Base-by-base conservation (phyloP, 2,329 filamentous ascomycete genomes). In the Aplosporella prunicola region DNA sequence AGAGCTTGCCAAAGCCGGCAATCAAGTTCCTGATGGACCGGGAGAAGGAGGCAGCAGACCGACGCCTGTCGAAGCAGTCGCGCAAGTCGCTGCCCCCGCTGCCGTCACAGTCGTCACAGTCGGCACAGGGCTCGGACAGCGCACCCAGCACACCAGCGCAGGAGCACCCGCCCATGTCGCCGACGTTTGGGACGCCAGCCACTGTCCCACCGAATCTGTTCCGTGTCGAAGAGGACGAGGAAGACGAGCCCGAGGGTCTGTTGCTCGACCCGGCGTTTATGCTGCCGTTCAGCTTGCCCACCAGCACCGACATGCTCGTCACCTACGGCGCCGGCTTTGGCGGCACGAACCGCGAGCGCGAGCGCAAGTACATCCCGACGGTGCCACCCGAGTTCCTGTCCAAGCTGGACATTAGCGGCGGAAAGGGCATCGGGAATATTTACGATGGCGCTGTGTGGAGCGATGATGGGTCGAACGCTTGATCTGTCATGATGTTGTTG, bases 271-370 rank as follows among this genome's bases (percentile, higher is more conserved):
- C 89, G 3, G 83, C 88, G 2, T 68, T 94, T 42, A 93, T 95
- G 73, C 72, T 98, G 17, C 91, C 91, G 0, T 98, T 98, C 57
- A 82, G 82, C n/a, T 68, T 98, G 18, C 91, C 91, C 2, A 94
- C 89, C 2, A 91, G 86, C 40, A 96, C 88, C 17, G 91, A 98
- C 58, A 98, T 98, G 91, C 72, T 96, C 32, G 77, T 98, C 32
- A 89, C 80, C 47, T 98, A 93, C 52, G 91, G 91, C 1, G 88
- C 91, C 9, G 91, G 91, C 0, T 91, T 96, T 52, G 91, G 91
- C 5, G 91, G 91, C 0, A 68, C 91, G 31, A 94, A 98, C 63
- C 74, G 82, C 44, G 91, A 96, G 61, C 73, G 87, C 40, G 91
- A 93, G 60, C 73, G 86, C 47, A 94, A 94, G 63, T 98, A 98